Evolutionary conservation across 371 early-diverging fungal species (phyloP), one percentile per base, ranked within the genome.

Genomic region (Mucor sp.): DNA sequence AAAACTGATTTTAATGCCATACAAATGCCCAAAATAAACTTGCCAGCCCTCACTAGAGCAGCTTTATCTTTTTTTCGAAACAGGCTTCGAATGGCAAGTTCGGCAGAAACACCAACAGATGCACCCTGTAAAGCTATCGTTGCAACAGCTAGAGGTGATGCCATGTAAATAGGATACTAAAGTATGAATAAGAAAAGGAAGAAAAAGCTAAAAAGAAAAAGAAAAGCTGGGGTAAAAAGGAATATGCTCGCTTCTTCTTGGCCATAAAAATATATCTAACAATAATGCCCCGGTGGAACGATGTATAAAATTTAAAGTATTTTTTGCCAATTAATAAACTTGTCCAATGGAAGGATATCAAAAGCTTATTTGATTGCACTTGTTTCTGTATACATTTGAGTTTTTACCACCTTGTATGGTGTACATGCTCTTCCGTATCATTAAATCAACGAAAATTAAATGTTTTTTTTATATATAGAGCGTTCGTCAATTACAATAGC

Each of bases 81-180:
- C 25, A 72, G 35, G 37, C 58, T 61, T 7, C 72, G 68, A 23
- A 72, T 5, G 58, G 72, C 67, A 8, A 72, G 25, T 56, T 72
- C 72, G 30, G 25, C 62, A 53, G 68, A 59, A 8, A 68, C 65
- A 27, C 62, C 68, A 15, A 61, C 63, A 44, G 72, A 53, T 58
- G 68, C 68, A 43, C 72, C 72, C 28, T 72, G 68, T 57, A 72
- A 48, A 28, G 72, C 72, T 41, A 72, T 67, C 23, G 72, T 72
- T 50, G 68, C 68, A 65, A 68, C 47, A 47, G 43, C 27, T 32
- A 72, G 14, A 30, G 65, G 39, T 27, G 65, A 50, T 47, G 68
- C 60, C 72, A 72, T 72, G n/a, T 41, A 67, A 41, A 41, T 41
- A 41, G 2, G 15, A 19, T 66, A 27, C 30, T 17, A 50, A 43